phyloP scores from a whole-genome alignment of 495 filamentous ascomycete species.

The Lichenothelia convexa region DNA sequence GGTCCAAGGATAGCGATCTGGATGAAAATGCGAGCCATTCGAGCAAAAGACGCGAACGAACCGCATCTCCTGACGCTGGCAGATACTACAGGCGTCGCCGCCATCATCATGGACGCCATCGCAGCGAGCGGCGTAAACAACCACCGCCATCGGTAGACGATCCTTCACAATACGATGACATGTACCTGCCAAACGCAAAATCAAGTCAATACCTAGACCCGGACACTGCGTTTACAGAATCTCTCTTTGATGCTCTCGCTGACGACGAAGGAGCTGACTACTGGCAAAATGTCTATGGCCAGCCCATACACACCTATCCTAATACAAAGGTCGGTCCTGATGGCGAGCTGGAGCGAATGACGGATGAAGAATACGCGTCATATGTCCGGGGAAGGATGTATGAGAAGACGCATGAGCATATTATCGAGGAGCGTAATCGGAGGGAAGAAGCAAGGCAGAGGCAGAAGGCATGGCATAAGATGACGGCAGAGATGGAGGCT shows the following conservation, averaged over 20 bases:
- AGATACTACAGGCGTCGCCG: too few relatives aligned
- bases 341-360: conserved; percentile 68
- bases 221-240: conserved; percentile 69
- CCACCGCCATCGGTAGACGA: conserved; percentile 8
- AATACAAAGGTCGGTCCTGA: conserved; percentile 21
- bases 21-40: too few relatives aligned
- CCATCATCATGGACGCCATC: neutral
- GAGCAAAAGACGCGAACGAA: too few relatives aligned
- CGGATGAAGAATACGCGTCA: conserved; percentile 71
- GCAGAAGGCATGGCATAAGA: conserved; percentile 18
- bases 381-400: conserved; percentile 83
- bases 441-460: conserved; percentile 29
- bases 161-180: conserved; percentile 31
- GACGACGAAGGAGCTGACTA: conserved; percentile 93
- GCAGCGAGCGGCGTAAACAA: neutral
- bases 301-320: conserved; percentile 59
- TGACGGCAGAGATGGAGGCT: conserved; percentile 21
- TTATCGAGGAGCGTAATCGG: conserved; percentile 44
- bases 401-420: conserved; percentile 60
- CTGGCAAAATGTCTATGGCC: conserved; percentile 89
- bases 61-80: too few relatives aligned
- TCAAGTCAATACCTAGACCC: conserved; percentile 30
- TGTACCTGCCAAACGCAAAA: conserved; percentile 27
- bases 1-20: too few relatives aligned
- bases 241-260: conserved; percentile 95